Conservation (phyloP, 176 grass and related monocot genomes). For the Areca catechu region DNA sequence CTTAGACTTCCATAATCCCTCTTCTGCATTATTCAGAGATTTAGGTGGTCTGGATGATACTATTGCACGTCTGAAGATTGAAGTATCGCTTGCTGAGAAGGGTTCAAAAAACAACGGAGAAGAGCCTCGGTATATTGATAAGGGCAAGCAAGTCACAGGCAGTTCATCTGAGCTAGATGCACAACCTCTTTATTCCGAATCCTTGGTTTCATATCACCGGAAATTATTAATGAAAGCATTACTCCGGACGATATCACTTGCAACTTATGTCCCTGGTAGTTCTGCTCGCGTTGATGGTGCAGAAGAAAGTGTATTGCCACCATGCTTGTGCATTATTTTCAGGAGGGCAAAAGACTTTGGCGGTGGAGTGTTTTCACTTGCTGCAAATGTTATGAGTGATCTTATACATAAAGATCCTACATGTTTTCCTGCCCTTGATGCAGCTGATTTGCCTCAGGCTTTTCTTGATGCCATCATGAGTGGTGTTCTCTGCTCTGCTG, state of each 20-base stretch:
- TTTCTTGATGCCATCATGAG: constrained; percentile 64
- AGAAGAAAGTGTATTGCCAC: constrained; percentile 60
- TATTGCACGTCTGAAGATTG: constrained; percentile 60
- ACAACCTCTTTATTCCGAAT: constrained; percentile 36
- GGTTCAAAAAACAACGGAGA: constrained; percentile 23
- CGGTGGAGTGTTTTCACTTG: constrained; percentile 74
- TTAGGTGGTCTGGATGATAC: constrained; percentile 69
- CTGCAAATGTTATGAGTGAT: constrained; percentile 73
- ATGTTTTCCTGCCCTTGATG: constrained; percentile 58
- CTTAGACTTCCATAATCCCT: constrained; percentile 79
- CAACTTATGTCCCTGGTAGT: constrained; percentile 58
- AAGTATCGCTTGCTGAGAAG: constrained; percentile 38
- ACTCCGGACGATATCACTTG: constrained; percentile 61
- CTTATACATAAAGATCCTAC: constrained; percentile 89
- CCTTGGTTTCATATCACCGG: constrained; percentile 43
- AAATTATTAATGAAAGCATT: constrained; percentile 69
- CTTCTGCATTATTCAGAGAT: constrained; percentile 64
- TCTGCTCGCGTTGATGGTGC: constrained; percentile 68
- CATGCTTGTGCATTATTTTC: constrained; percentile 72
- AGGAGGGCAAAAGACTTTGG: constrained; percentile 69
- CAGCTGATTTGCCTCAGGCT: constrained; percentile 54
- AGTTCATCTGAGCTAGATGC: constrained; percentile 16
- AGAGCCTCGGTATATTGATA: constrained; percentile 21
- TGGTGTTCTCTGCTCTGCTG: constrained; percentile 52
- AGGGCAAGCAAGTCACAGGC: constrained; percentile 45